These are phyloP conservation scores for Boletus tylopilopsis DNA, from an alignment of 768 basidiomycete species.

Conservation along the genomic window DNA sequence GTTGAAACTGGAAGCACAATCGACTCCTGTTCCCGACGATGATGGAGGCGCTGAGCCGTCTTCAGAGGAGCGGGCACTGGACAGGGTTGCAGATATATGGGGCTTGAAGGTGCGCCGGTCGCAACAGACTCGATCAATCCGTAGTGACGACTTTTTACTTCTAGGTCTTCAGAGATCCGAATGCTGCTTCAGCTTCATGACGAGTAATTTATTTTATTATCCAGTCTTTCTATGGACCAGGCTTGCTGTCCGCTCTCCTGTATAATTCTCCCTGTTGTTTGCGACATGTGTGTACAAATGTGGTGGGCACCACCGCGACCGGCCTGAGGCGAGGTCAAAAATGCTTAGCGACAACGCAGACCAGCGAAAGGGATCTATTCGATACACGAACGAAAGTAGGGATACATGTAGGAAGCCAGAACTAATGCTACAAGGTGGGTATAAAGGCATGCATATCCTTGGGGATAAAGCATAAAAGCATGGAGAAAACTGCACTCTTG, in stretches of 20 bases:
- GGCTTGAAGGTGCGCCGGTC: slow-evolving; percentile 54
- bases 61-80: slow-evolving; percentile 35
- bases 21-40: slow-evolving; percentile 34
- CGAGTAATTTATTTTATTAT: slow-evolving; percentile 21
- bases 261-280: slow-evolving; percentile 2
- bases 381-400: slow-evolving; percentile 16
- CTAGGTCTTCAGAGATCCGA: slow-evolving; percentile 46
- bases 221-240: neutral
- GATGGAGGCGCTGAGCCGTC: slow-evolving; percentile 33
- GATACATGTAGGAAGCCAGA: slow-evolving; percentile 14
- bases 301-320: too few species aligned
- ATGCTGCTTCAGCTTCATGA: slow-evolving; percentile 29
- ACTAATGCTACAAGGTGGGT: slow-evolving; percentile 23
- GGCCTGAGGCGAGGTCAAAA: too few species aligned
- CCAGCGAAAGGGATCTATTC: slow-evolving; percentile 4
- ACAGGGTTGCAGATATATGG: slow-evolving; percentile 70
- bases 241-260: slow-evolving; percentile 1
- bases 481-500: neutral
- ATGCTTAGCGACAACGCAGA: neutral
- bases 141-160: neutral
- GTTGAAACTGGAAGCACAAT: slow-evolving; percentile 66
- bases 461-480: slow-evolving; percentile 2
- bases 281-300: neutral
- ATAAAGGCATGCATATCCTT: slow-evolving; percentile 7
- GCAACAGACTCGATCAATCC: neutral